Conservation (phyloP, 805 yeast species). For the Saccharomycopsis fodiens region DNA sequence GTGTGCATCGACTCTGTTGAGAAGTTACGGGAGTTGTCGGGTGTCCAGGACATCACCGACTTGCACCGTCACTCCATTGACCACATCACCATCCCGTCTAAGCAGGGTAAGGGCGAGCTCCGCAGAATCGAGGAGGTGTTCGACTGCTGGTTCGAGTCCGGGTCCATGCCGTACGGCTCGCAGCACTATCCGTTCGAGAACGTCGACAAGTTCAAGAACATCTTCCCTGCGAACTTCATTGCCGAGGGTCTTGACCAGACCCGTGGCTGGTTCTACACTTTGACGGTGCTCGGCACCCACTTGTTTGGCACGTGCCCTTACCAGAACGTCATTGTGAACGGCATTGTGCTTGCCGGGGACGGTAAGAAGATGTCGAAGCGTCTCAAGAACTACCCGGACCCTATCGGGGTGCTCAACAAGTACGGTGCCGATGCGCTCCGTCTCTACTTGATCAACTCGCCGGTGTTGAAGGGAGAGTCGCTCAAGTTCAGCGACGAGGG, state of each 20-base stretch:
- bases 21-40: conserved; percentile 80
- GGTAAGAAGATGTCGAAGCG: conserved; percentile 99
- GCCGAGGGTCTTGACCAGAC: conserved; percentile 99
- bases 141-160: conserved; percentile 99
- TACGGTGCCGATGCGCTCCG: conserved; percentile 98
- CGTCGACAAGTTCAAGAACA: conserved; percentile 55
- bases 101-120: conserved; percentile 78
- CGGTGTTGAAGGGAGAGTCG: conserved; percentile 94
- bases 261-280: conserved; percentile 99
- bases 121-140: conserved; percentile 94
- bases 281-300: conserved; percentile 92
- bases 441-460: conserved; percentile 92
- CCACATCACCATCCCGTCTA: conserved; percentile 86
- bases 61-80: conserved; percentile 93
- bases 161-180: conserved; percentile 98
- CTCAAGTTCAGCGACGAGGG: conserved; percentile 98
- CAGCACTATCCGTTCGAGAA: conserved; percentile 95
- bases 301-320: conserved; percentile 88
- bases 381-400: conserved; percentile 96
- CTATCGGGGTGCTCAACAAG: conserved; percentile 66
- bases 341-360: conserved; percentile 94
- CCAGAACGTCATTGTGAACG: conserved; percentile 90
- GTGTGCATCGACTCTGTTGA: conserved; percentile 89
- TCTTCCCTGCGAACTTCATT: conserved; percentile 96
- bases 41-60: conserved; percentile 74